These are phyloP conservation scores for Moesziomyces globuligerus DNA, from an alignment of 1,284 basidiomycete species.

Conservation along the genomic window DNA sequence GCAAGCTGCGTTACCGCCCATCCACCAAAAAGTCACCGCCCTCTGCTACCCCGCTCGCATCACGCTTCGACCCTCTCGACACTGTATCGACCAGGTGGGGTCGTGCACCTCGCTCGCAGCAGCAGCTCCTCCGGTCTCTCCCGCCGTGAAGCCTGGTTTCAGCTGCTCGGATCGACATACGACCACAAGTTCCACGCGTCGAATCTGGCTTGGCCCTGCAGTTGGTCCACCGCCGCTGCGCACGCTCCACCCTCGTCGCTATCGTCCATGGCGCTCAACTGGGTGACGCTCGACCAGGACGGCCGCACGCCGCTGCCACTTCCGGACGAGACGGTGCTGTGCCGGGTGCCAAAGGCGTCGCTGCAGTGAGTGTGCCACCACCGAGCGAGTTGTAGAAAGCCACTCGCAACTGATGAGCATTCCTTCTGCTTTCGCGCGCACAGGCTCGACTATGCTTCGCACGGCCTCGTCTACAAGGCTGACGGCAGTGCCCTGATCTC, in stretches of 20 bases:
- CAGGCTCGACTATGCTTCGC: constrained; percentile 29
- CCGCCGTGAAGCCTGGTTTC: no score
- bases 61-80: no score
- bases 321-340: constrained; percentile 47
- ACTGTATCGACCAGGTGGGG: no score
- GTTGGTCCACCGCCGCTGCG: no score
- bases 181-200: background rate
- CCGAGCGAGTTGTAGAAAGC: no score
- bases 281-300: constrained; percentile 53
- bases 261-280: constrained; percentile 55
- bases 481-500: constrained; percentile 50
- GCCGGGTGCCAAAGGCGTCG: constrained; percentile 28
- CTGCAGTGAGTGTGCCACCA: constrained; percentile 27
- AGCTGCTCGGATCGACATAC: background rate
- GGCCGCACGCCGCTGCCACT: constrained; percentile 51
- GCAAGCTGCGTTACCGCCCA: no score
- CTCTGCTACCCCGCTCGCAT: no score
- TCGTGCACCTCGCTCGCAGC: background rate
- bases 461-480: constrained; percentile 40
- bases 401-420: constrained; percentile 1
- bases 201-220: no score
- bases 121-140: background rate
- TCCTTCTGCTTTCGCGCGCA: background rate
- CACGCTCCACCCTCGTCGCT: background rate
- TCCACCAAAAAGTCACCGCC: no score